These are phyloP conservation scores for Epichloe gansuensis DNA, from an alignment of 2,329 filamentous ascomycete species.

Conservation along the genomic window DNA sequence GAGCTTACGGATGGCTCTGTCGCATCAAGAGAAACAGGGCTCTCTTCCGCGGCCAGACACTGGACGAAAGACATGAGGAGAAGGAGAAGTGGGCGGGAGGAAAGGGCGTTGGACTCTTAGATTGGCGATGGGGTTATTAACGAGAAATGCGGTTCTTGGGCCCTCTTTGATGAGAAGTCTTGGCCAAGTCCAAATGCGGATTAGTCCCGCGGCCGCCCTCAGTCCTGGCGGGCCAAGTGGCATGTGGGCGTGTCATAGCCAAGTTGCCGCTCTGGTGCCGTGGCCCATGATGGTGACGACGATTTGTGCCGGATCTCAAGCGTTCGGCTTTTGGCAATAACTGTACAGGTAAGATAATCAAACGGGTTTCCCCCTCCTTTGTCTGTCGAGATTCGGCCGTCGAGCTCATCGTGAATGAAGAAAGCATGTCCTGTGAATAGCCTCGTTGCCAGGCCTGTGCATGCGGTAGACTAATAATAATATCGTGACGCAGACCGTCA, in stretches of 20 bases:
- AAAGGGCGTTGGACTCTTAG: background rate
- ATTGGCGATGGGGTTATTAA: background rate
- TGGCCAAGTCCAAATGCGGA: constrained; percentile 1
- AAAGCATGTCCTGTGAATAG: no score
- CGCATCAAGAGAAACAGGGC: background rate
- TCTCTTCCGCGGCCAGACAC: background rate
- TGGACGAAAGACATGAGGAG: background rate
- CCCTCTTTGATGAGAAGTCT: constrained; percentile 1
- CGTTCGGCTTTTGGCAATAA: no score
- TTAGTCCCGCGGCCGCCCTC: constrained; percentile 3
- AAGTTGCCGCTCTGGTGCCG: background rate
- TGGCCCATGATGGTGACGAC: background rate
- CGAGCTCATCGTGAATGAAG: no score
- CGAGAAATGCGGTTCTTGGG: background rate
- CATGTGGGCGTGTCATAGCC: background rate
- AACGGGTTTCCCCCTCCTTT: no score
- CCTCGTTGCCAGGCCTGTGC: no score
- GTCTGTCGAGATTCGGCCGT: no score
- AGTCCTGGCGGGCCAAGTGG: background rate
- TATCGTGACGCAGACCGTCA: no score
- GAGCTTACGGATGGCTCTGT: background rate
- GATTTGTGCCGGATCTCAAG: no score
- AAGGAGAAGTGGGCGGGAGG: background rate
- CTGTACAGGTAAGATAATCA: no score
- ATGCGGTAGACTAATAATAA: no score